Evolutionary conservation across 2,329 filamentous ascomycete species (phyloP).

Genomic region (Alternaria conjuncta): DNA sequence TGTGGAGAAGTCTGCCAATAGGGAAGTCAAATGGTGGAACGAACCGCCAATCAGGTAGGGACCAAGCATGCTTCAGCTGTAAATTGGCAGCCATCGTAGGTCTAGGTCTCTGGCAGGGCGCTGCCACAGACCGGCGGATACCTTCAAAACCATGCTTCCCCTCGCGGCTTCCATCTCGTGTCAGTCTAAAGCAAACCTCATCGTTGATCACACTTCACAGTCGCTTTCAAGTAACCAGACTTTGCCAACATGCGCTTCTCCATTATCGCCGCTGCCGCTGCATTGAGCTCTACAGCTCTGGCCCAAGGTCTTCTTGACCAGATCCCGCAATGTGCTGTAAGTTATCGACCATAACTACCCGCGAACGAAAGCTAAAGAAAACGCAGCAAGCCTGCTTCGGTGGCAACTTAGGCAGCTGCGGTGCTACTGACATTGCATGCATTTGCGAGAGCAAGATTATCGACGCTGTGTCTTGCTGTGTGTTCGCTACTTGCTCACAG

Average conservation of each 20-base stretch:
- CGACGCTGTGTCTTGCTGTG: slow-evolving; percentile 52
- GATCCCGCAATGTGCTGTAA: slow-evolving; percentile 39
- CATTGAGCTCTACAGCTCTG: slow-evolving; percentile 31
- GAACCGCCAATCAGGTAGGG: background rate
- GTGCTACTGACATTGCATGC: slow-evolving; percentile 49
- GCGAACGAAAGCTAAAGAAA: background rate
- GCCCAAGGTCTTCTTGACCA: slow-evolving; percentile 31
- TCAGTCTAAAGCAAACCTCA: background rate
- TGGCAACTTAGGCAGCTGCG: slow-evolving; percentile 48
- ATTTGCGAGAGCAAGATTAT: slow-evolving; percentile 53
- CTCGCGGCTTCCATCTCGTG: background rate
- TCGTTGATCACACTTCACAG: background rate
- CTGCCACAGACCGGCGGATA: background rate
- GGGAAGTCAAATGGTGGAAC: background rate
- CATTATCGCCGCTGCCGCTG: slow-evolving; percentile 29
- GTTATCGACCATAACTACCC: slow-evolving; percentile 1
- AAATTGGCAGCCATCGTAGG: background rate
- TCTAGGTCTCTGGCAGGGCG: background rate
- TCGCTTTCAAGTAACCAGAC: background rate
- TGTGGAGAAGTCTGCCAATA: background rate
- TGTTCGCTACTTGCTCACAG: slow-evolving; percentile 48
- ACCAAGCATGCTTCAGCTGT: background rate
- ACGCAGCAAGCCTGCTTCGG: slow-evolving; percentile 46
- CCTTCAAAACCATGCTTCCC: background rate
- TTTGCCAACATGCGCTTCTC: slow-evolving; percentile 33